Evolutionary conservation across 352 stramenopile genomes (phyloP).

Genomic region (Phytopythium sindhum): DNA sequence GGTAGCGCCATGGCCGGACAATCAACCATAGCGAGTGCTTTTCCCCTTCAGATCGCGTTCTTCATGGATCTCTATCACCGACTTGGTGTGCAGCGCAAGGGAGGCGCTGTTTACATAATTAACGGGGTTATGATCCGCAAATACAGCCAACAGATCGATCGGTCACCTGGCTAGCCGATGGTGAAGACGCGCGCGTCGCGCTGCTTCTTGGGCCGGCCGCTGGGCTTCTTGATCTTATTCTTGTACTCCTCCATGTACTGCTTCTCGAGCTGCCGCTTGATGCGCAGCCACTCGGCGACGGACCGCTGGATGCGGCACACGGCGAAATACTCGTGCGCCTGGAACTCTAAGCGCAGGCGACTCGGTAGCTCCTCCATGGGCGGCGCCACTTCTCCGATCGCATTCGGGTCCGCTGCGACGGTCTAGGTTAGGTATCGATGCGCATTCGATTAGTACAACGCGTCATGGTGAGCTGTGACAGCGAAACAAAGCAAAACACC

Average conservation of each 20-base stretch:
- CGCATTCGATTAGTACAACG: neutral
- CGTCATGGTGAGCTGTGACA: neutral
- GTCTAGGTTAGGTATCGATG: constrained; percentile 10
- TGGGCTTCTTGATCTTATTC: constrained; percentile 85
- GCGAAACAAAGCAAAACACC: constrained; percentile 1
- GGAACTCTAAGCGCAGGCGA: constrained; percentile 51
- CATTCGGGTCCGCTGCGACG: constrained; percentile 31
- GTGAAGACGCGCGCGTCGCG: constrained; percentile 75
- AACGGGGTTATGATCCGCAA: neutral
- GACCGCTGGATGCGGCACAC: constrained; percentile 53
- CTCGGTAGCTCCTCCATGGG: constrained; percentile 27
- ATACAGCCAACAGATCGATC: neutral
- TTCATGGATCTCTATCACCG: neutral
- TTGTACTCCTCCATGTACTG: constrained; percentile 82
- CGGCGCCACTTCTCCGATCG: constrained; percentile 40
- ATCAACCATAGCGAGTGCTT: neutral
- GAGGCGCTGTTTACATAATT: neutral
- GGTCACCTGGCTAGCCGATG: constrained; percentile 32
- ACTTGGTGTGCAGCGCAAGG: no score
- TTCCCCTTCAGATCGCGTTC: neutral
- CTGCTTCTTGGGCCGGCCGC: constrained; percentile 67
- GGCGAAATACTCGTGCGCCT: constrained; percentile 67
- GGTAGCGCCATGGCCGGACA: neutral
- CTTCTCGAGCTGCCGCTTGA: constrained; percentile 67
- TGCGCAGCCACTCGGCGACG: constrained; percentile 56